Evolutionary conservation across 2,329 filamentous ascomycete species (phyloP).

Genomic region (Epichloe gansuensis): DNA sequence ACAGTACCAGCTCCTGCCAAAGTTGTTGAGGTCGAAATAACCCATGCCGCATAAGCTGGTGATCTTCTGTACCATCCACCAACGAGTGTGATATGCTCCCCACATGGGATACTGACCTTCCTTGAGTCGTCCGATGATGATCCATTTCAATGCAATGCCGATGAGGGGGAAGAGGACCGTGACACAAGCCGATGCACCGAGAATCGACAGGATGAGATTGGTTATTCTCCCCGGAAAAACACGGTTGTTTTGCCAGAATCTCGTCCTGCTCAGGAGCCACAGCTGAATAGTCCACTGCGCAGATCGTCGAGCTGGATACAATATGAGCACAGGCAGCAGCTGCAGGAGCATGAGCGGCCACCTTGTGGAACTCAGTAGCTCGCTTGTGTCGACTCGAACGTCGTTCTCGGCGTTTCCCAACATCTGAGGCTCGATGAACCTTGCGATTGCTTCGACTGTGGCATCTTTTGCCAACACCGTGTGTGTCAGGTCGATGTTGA

Average conservation of each 20-base stretch:
- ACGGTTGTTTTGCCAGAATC: slow-evolving; percentile 26
- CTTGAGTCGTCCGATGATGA: slow-evolving; percentile 38
- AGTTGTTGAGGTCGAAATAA: slow-evolving; percentile 28
- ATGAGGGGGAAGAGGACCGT: slow-evolving; percentile 30
- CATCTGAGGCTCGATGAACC: slow-evolving; percentile 20
- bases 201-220: slow-evolving; percentile 33
- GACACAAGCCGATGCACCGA: slow-evolving; percentile 27
- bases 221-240: slow-evolving; percentile 32
- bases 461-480: slow-evolving; percentile 37
- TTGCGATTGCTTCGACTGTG: slow-evolving; percentile 27
- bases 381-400: slow-evolving; percentile 20
- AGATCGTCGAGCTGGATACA: slow-evolving; percentile 38
- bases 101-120: slow-evolving; percentile 48
- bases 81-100: slow-evolving; percentile 44
- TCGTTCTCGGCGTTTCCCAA: slow-evolving; percentile 1
- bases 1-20: slow-evolving; percentile 31
- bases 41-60: slow-evolving; percentile 36
- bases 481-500: slow-evolving; percentile 35
- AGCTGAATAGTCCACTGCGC: slow-evolving; percentile 41
- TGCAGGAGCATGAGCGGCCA: slow-evolving; percentile 37
- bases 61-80: slow-evolving; percentile 46
- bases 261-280: slow-evolving; percentile 29
- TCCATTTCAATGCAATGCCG: slow-evolving; percentile 40
- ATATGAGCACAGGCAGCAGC: slow-evolving; percentile 34
- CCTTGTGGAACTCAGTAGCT: slow-evolving; percentile 36